Percentiles rank a stretch among this genome's conserved stretches.
These are phyloP conservation scores for Spinellus fusiger DNA, from an alignment of 192 early-diverging fungal species.

Conservation along the genomic window DNA sequence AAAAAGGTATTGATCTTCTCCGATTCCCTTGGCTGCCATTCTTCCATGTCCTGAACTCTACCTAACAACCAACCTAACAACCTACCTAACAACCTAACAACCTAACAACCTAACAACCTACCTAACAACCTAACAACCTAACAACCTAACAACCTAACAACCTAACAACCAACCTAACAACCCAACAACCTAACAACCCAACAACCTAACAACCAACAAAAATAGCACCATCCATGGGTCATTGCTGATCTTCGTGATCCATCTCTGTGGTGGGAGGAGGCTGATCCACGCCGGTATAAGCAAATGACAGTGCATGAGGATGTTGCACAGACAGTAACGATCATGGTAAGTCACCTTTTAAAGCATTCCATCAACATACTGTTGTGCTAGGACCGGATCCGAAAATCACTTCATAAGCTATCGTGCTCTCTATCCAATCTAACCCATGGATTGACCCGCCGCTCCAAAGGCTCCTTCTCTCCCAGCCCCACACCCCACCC, in stretches of 20 bases:
- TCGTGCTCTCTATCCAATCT: constrained; percentile 11
- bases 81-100: too few relatives aligned
- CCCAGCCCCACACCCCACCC: background rate
- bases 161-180: background rate
- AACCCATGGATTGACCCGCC: background rate
- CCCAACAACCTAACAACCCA: background rate
- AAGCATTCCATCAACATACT: background rate
- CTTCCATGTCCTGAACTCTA: too few relatives aligned
- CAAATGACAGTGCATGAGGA: constrained; percentile 69
- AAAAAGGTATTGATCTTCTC: background rate
- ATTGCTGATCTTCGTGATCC: constrained; percentile 59
- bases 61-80: too few relatives aligned
- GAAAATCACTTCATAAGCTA: constrained; percentile 18
- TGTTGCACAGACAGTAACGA: constrained; percentile 52
- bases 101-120: too few relatives aligned
- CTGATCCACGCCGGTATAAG: constrained; percentile 65
- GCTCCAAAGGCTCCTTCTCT: too few relatives aligned
- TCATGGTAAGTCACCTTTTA: constrained; percentile 43
- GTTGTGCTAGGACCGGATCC: constrained; percentile 12
- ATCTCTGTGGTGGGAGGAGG: constrained; percentile 68
- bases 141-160: too few relatives aligned
- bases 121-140: too few relatives aligned
- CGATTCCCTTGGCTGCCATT: background rate
- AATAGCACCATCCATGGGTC: constrained; percentile 78
- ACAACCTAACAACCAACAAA: background rate